phyloP scores from a whole-genome alignment of 768 basidiomycete genomes.

The Lactarius evosmus region DNA sequence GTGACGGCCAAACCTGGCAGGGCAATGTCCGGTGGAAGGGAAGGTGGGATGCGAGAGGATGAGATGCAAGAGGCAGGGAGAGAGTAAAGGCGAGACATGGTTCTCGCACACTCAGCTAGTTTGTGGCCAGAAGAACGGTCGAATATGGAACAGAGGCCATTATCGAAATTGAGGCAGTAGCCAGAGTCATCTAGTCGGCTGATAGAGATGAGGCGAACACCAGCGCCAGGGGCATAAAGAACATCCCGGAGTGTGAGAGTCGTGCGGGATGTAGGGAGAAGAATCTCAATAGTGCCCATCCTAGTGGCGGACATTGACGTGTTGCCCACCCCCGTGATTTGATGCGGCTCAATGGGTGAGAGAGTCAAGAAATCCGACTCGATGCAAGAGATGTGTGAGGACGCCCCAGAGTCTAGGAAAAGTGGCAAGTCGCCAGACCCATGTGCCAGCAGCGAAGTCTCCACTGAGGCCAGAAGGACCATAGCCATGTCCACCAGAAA shows the following conservation, averaged over 20 bases:
- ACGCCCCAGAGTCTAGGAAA: constrained; percentile 34
- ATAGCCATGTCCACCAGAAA: neutral
- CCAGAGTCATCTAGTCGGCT: neutral
- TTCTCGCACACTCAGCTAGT: neutral
- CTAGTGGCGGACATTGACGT: constrained; percentile 32
- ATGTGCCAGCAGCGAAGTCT: constrained; percentile 2
- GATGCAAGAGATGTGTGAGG: constrained; percentile 31
- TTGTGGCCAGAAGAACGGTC: neutral
- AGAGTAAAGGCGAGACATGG: neutral
- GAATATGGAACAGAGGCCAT: neutral
- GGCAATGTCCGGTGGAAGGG: neutral
- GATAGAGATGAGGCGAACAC: constrained; percentile 27
- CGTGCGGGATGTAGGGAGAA: constrained; percentile 5
- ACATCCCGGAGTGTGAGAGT: constrained; percentile 4
- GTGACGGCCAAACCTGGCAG: neutral
- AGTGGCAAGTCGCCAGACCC: neutral
- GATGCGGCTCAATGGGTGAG: constrained; percentile 28
- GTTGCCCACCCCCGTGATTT: constrained; percentile 34
- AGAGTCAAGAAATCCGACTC: constrained; percentile 32
- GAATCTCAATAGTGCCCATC: constrained; percentile 32
- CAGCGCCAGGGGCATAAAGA: constrained; percentile 28
- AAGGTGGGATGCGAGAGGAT: too few species aligned
- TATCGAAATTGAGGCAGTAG: neutral
- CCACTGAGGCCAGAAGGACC: neutral
- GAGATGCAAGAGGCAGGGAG: too few species aligned